A percentile compares a stretch with the other conserved stretches of the same genome.
These are phyloP conservation scores for Malania oleifera DNA, from an alignment of 164 flowering plant genomes.

Conservation along the genomic window DNA sequence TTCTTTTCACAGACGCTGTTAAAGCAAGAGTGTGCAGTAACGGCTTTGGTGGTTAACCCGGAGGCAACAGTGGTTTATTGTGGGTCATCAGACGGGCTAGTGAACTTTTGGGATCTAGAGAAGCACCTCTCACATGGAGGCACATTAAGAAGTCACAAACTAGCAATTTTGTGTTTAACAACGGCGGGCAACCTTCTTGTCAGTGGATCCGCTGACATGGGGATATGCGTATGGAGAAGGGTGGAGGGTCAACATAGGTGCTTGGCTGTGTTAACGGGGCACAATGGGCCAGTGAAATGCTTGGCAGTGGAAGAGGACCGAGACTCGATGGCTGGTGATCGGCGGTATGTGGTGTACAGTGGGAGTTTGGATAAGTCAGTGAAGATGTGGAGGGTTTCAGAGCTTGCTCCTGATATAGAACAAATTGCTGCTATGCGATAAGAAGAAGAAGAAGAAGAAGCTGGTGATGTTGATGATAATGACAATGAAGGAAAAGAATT, in stretches of 20 bases:
- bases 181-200: slow-evolving; percentile 37
- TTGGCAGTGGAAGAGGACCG: slow-evolving; percentile 30
- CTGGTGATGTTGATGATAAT: too few relatives aligned
- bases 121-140: slow-evolving; percentile 34
- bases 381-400: slow-evolving; percentile 45
- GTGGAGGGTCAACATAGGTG: slow-evolving; percentile 20
- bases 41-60: slow-evolving; percentile 39
- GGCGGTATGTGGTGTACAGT: slow-evolving; percentile 32
- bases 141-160: slow-evolving; percentile 37
- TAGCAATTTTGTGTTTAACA: slow-evolving; percentile 45
- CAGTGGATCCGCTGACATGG: slow-evolving; percentile 55
- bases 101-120: slow-evolving; percentile 49
- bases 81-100: slow-evolving; percentile 51
- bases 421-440: background rate
- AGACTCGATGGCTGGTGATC: slow-evolving; percentile 10
- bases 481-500: too few relatives aligned
- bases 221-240: slow-evolving; percentile 49
- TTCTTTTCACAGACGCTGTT: slow-evolving; percentile 44
- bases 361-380: slow-evolving; percentile 47
- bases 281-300: slow-evolving; percentile 44
- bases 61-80: slow-evolving; percentile 29
- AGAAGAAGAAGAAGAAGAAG: too few relatives aligned
- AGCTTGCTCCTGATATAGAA: slow-evolving; percentile 6
- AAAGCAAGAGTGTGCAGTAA: slow-evolving; percentile 56
- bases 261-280: slow-evolving; percentile 28